phyloP scores from a whole-genome alignment of 2,329 filamentous ascomycete species.

The Pestalotiopsis sp. region DNA sequence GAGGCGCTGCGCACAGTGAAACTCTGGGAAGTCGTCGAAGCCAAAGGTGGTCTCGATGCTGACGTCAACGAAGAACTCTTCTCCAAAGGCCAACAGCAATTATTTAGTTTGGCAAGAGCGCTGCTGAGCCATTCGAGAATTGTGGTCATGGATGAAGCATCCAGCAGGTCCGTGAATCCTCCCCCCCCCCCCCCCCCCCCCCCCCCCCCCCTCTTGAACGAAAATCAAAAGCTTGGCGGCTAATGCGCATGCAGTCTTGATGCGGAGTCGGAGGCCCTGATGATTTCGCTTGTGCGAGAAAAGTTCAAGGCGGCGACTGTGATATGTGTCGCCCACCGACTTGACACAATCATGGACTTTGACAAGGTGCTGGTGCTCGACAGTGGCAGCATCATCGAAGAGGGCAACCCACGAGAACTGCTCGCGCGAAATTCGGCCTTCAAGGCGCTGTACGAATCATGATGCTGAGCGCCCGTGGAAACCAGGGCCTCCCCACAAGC shows the following conservation, averaged over 20 bases:
- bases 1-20: constrained; percentile 48
- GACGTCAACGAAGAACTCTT: constrained; percentile 33
- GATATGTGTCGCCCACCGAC: constrained; percentile 30
- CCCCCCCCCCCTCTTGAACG: too few relatives aligned
- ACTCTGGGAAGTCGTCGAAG: constrained; percentile 42
- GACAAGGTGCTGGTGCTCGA: constrained; percentile 56
- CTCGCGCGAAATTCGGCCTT: constrained; percentile 6
- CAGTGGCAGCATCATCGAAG: constrained; percentile 48
- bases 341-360: constrained; percentile 45
- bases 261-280: constrained; percentile 1
- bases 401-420: constrained; percentile 18
- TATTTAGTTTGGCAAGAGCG: constrained; percentile 52
- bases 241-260: constrained; percentile 2
- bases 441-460: constrained; percentile 10
- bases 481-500: background rate
- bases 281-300: constrained; percentile 3
- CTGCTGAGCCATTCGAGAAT: constrained; percentile 42
- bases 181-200: too few relatives aligned
- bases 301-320: constrained; percentile 46
- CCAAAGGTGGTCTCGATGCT: constrained; percentile 39
- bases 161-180: constrained; percentile 30
- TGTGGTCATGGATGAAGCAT: constrained; percentile 47
- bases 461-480: background rate
- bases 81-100: constrained; percentile 50
- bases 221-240: background rate